Evolutionary conservation across 2,329 filamentous ascomycete genomes (phyloP).

Genomic region (Colletotrichum gigasporum): DNA sequence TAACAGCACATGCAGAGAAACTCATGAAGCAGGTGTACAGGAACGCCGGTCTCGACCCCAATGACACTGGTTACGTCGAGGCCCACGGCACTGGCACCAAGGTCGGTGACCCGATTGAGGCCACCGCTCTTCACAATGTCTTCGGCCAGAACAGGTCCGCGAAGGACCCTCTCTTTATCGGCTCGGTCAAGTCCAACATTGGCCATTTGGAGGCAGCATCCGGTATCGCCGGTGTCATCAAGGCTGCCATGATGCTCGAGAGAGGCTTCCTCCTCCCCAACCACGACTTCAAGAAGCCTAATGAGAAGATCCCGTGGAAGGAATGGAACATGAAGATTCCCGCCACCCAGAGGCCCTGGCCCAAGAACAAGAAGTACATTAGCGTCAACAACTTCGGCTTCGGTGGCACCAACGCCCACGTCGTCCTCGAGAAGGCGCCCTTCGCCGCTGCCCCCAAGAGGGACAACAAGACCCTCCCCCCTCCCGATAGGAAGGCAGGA

Average conservation of each 20-base stretch:
- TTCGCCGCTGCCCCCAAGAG: constrained; percentile 34
- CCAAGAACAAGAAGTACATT: constrained; percentile 57
- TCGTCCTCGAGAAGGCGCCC: constrained; percentile 49
- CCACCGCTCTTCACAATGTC: constrained; percentile 55
- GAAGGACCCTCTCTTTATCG: constrained; percentile 51
- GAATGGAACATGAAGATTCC: constrained; percentile 61
- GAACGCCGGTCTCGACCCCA: constrained; percentile 38
- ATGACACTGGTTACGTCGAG: constrained; percentile 49
- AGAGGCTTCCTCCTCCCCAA: constrained; percentile 60
- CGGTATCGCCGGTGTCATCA: constrained; percentile 62
- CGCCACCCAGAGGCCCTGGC: constrained; percentile 54
- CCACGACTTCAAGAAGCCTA: constrained; percentile 58
- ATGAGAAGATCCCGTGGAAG: constrained; percentile 58
- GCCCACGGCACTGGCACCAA: constrained; percentile 66
- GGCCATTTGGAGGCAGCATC: constrained; percentile 62
- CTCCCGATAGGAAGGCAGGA: constrained; percentile 15
- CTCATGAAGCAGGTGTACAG: constrained; percentile 52
- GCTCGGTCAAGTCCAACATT: constrained; percentile 61
- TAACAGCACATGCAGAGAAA: constrained; percentile 40
- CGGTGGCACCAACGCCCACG: constrained; percentile 56
- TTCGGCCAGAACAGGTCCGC: constrained; percentile 43
- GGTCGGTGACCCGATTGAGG: constrained; percentile 66
- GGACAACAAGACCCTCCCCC: constrained; percentile 34
- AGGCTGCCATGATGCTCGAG: constrained; percentile 61
- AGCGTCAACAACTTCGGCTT: constrained; percentile 60